Evolutionary conservation across 768 basidiomycete species (phyloP).

Genomic region (Boletus sensibilis): DNA sequence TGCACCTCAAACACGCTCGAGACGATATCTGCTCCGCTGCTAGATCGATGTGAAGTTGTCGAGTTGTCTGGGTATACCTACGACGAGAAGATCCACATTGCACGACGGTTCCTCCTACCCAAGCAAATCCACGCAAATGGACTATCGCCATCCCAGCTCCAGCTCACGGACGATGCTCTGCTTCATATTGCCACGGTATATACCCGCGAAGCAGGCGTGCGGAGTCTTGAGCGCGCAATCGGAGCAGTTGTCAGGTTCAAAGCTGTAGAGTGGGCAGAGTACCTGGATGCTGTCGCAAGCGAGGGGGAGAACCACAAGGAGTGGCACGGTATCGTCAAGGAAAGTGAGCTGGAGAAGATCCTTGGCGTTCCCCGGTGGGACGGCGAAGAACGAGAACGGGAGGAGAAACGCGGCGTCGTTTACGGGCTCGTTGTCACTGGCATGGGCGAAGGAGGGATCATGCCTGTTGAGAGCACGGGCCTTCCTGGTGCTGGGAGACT

Average conservation of each 20-base stretch:
- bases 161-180: conserved; percentile 67
- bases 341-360: conserved; percentile 76
- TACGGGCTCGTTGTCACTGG: conserved; percentile 89
- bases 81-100: conserved; percentile 90
- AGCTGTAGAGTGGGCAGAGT: conserved; percentile 87
- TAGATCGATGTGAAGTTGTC: conserved; percentile 89
- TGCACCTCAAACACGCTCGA: conserved; percentile 91
- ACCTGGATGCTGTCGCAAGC: conserved; percentile 34
- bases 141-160: conserved; percentile 56
- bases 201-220: conserved; percentile 92
- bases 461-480: conserved; percentile 81
- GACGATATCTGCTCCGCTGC: conserved; percentile 81
- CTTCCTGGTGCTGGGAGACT: conserved; percentile 74
- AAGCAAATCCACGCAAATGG: conserved; percentile 85
- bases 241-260: conserved; percentile 88
- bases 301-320: conserved; percentile 29
- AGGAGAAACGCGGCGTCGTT: conserved; percentile 71
- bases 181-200: conserved; percentile 74
- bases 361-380: conserved; percentile 81
- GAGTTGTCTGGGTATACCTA: conserved; percentile 84
- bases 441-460: conserved; percentile 79
- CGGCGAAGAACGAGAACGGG: conserved; percentile 74
- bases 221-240: conserved; percentile 82
- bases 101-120: conserved; percentile 81
- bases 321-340: conserved; percentile 63